A percentile compares a stretch with the other conserved stretches of the same genome.
Conservation (phyloP, 306 rosid genomes). For the Mimosa bimucronata region DNA sequence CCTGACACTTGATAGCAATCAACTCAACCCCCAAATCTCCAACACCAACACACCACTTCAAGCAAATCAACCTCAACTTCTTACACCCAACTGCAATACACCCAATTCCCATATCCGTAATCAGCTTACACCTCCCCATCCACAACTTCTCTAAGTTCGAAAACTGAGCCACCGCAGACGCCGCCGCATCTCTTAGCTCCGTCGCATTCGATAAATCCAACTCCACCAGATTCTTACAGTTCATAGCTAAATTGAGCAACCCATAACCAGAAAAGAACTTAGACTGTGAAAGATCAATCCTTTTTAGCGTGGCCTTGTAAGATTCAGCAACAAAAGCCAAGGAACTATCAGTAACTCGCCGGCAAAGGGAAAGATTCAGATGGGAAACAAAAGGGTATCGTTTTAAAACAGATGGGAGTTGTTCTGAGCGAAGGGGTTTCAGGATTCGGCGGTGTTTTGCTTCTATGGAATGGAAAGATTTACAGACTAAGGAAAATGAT, state of each 20-base stretch:
- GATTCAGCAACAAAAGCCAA: conserved; percentile 50
- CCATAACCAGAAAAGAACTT: conserved; percentile 65
- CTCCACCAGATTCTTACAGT: conserved; percentile 69
- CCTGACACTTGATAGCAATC: conserved; percentile 85
- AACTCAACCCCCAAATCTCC: conserved; percentile 84
- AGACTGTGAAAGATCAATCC: conserved; percentile 77
- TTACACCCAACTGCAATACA: conserved; percentile 92
- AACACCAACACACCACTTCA: conserved; percentile 90
- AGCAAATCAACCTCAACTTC: conserved; percentile 63
- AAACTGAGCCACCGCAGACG: conserved; percentile 69
- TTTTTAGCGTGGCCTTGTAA: conserved; percentile 48
- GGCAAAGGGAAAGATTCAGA: conserved; percentile 77
- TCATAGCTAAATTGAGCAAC: conserved; percentile 44
- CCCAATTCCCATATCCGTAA: conserved; percentile 93
- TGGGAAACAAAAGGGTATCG: conserved; percentile 54
- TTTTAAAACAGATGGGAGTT: conserved; percentile 48
- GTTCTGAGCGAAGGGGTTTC: conserved; percentile 68
- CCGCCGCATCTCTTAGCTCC: conserved; percentile 65
- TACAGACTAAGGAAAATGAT: conserved; percentile 69
- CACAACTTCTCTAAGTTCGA: conserved; percentile 70
- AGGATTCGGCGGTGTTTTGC: conserved; percentile 73
- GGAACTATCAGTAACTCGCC: conserved; percentile 55
- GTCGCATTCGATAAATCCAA: conserved; percentile 84
- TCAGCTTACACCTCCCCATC: conserved; percentile 73
- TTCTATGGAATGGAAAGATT: conserved; percentile 60